Conservation (phyloP, 2,329 filamentous ascomycete genomes). For the Aspergillus nomiae region DNA sequence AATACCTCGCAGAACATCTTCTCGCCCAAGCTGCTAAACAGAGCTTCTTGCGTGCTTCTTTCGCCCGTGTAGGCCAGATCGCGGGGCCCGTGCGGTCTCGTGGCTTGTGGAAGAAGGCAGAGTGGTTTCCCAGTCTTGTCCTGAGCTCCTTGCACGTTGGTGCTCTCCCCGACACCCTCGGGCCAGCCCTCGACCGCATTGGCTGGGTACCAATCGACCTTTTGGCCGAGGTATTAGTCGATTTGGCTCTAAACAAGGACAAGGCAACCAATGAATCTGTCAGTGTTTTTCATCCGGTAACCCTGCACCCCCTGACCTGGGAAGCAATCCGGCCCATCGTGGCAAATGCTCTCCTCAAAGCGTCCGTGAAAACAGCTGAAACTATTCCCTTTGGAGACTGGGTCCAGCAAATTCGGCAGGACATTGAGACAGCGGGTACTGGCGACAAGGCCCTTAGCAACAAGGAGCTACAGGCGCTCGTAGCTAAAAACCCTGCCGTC, state of each 20-base stretch:
- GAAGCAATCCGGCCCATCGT: slow-evolving; percentile 8
- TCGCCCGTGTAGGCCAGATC: slow-evolving; percentile 34
- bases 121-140: slow-evolving; percentile 49
- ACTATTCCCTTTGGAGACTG: slow-evolving; percentile 18
- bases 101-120: slow-evolving; percentile 44
- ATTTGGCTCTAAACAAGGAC: neutral
- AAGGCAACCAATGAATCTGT: neutral
- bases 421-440: slow-evolving; percentile 12
- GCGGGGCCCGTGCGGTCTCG: slow-evolving; percentile 22
- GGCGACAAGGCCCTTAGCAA: neutral
- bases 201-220: slow-evolving; percentile 52
- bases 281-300: slow-evolving; percentile 21
- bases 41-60: slow-evolving; percentile 11
- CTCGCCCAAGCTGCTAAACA: slow-evolving; percentile 22
- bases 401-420: slow-evolving; percentile 11
- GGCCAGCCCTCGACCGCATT: slow-evolving; percentile 32
- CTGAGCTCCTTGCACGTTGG: slow-evolving; percentile 41
- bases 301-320: slow-evolving; percentile 19
- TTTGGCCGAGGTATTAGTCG: slow-evolving; percentile 36
- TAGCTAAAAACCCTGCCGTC: slow-evolving; percentile 29
- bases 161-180: slow-evolving; percentile 41
- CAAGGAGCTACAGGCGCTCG: slow-evolving; percentile 12
- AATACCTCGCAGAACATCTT: slow-evolving; percentile 32
- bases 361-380: neutral
- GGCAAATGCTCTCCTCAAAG: neutral